Evolutionary conservation across 768 basidiomycete genomes (phyloP).

Genomic region (Pleurotus pulmonarius): DNA sequence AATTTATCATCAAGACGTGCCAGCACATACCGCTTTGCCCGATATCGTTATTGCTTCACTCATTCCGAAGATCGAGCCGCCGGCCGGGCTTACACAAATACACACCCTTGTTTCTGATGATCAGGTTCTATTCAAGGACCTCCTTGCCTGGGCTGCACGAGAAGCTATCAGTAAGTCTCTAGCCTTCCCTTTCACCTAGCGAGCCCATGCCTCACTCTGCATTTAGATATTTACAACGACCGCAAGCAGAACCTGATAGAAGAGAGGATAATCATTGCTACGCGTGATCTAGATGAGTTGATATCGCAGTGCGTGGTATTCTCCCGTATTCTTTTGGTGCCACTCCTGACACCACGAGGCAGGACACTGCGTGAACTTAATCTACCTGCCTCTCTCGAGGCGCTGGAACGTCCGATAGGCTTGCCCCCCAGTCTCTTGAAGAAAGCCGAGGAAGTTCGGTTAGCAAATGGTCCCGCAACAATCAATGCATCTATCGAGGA

Average conservation of each 20-base stretch:
- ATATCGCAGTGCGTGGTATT: slow-evolving; percentile 50
- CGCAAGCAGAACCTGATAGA: slow-evolving; percentile 67
- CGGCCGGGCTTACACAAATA: slow-evolving; percentile 54
- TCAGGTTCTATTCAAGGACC: slow-evolving; percentile 63
- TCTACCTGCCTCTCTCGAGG: slow-evolving; percentile 84
- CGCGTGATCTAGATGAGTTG: slow-evolving; percentile 59
- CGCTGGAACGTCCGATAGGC: slow-evolving; percentile 81
- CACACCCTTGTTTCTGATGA: slow-evolving; percentile 47
- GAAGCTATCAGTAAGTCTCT: slow-evolving; percentile 74
- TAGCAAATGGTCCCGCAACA: slow-evolving; percentile 69
- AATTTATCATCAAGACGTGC: slow-evolving; percentile 90
- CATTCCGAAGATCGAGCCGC: slow-evolving; percentile 54
- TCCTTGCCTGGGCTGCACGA: slow-evolving; percentile 84
- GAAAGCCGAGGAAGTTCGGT: slow-evolving; percentile 81
- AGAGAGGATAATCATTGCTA: slow-evolving; percentile 58
- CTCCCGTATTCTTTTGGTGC: not conserved
- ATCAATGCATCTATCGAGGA: slow-evolving; percentile 74
- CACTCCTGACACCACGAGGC: not conserved
- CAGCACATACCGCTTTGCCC: slow-evolving; percentile 64
- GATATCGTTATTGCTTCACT: slow-evolving; percentile 63
- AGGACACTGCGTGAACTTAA: slow-evolving; percentile 70
- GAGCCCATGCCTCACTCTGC: not conserved
- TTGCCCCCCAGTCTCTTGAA: slow-evolving; percentile 84
- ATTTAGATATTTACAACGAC: slow-evolving; percentile 80
- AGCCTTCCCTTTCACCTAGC: not conserved